These are phyloP conservation scores for Cucumis cinereus DNA, from an alignment of 306 rosid genomes.

Conservation along the genomic window DNA sequence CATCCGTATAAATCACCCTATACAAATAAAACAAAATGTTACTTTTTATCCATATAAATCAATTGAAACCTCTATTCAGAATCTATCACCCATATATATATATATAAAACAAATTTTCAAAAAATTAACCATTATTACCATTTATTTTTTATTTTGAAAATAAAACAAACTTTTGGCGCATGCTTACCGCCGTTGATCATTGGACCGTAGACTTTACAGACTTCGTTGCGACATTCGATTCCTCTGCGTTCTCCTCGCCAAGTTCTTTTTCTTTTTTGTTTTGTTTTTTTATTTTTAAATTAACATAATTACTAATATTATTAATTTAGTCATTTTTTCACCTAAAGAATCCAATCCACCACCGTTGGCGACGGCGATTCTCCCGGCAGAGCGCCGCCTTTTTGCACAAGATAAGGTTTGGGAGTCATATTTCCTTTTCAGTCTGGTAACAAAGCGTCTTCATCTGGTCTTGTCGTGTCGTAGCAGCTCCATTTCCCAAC, in stretches of 20 bases:
- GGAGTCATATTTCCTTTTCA: background rate
- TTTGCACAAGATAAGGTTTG: background rate
- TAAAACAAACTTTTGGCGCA: slow-evolving; percentile 21
- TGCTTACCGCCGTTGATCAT: slow-evolving; percentile 33
- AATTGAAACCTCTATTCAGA: too few relatives aligned
- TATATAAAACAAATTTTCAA: too few relatives aligned
- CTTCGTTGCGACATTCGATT: background rate
- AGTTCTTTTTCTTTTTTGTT: background rate
- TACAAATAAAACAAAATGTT: too few relatives aligned
- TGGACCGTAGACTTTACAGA: slow-evolving; percentile 17
- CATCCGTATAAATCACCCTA: too few relatives aligned
- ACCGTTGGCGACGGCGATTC: background rate
- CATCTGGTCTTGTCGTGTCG: slow-evolving; percentile 7
- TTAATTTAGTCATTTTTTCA: background rate
- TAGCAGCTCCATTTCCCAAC: slow-evolving; percentile 5
- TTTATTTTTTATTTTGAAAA: background rate
- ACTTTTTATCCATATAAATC: too few relatives aligned
- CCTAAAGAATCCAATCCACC: background rate
- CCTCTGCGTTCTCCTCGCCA: background rate
- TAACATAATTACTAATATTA: background rate
- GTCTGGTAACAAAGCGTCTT: background rate
- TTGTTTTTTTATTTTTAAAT: background rate
- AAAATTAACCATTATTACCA: background rate
- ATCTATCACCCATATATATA: too few relatives aligned
- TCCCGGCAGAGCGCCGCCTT: background rate